phyloP scores from a whole-genome alignment of 345 rosid genomes.

The Rhizophora apiculata region DNA sequence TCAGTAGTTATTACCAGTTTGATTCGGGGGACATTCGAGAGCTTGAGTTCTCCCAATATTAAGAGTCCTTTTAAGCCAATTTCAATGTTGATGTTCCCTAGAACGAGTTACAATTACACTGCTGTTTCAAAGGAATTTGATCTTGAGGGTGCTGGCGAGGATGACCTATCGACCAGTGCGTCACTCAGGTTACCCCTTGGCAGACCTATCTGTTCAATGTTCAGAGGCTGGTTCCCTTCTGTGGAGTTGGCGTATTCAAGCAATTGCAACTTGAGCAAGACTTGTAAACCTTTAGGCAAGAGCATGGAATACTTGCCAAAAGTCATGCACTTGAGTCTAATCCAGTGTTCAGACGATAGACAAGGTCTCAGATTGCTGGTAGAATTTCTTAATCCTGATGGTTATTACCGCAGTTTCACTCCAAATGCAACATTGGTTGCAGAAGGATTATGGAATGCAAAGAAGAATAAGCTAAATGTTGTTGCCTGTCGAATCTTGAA shows the following conservation, averaged over 20 bases:
- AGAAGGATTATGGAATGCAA: slow-evolving; percentile 35
- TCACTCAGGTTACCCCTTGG: slow-evolving; percentile 16
- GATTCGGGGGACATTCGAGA: slow-evolving; percentile 21
- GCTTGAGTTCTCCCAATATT: slow-evolving; percentile 18
- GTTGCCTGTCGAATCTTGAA: slow-evolving; percentile 32
- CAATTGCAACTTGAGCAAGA: slow-evolving; percentile 14
- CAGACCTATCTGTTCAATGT: slow-evolving; percentile 18
- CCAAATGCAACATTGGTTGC: slow-evolving; percentile 27
- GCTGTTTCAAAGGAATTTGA: slow-evolving; percentile 3
- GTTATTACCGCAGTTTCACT: slow-evolving; percentile 10
- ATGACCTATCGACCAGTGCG: background rate
- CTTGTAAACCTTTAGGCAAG: slow-evolving; percentile 24
- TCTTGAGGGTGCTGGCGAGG: slow-evolving; percentile 1
- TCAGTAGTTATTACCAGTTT: slow-evolving; percentile 26
- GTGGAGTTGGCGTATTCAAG: slow-evolving; percentile 21
- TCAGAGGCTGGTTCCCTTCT: background rate
- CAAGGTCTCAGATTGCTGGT: slow-evolving; percentile 20
- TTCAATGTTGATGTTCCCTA: slow-evolving; percentile 30
- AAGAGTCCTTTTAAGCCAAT: slow-evolving; percentile 20
- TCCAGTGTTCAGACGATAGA: slow-evolving; percentile 26
- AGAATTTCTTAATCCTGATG: slow-evolving; percentile 17
- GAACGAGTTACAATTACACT: slow-evolving; percentile 19
- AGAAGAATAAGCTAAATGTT: slow-evolving; percentile 18
- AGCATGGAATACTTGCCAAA: slow-evolving; percentile 20
- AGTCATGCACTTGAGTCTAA: slow-evolving; percentile 16